Evolutionary conservation across 2,329 filamentous ascomycete genomes (phyloP), one percentile per base, ranked within the genome.

Genomic region (Calcarisporium arbuscula): DNA sequence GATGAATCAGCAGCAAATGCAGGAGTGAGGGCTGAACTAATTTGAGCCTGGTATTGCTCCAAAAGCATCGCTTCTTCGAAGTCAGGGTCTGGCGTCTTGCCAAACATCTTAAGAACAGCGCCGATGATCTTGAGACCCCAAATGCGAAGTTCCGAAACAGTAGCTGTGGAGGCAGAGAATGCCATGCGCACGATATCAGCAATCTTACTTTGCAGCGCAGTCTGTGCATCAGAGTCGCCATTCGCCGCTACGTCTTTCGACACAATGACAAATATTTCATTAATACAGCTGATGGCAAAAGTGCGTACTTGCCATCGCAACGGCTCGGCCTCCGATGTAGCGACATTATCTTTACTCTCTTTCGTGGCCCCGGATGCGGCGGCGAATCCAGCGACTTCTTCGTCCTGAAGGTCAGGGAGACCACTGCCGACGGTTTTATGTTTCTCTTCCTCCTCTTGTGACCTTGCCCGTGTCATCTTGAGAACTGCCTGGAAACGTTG

Each of bases 1-100:
- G 90, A 95, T 0, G 92, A 98, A 57, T 98, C 92, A 4, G 82
- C 82, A 1, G 92, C 89, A 61, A 98, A 98, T 0, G 92, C 94
- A 4, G 92, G 92, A 0, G 94, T 98, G 41, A 98, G 70, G 1
- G 92, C 92, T 14, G 92, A 96, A 50, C 89, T 89, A 54, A 98
- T 98, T 55, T 98, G 92, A 5, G 92, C 92, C 60, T 98, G 94
- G 52, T 98, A 98, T 59, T 98, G 92, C 58, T 98, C 94, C 5
- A 98, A 72, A 12, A 98, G 71, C 62, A 94, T 94, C 1, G 85
- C 92, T 60, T 98, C 92, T n/a, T 90, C 78, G 53, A 98, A 98
- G 56, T 98, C 92, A 0, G 92, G 94, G 60, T 98, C 92, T 2
- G 90, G 85, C 2, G 85, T 88, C 54, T 88, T 90, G 35, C 92